Evolutionary conservation across 495 filamentous ascomycete genomes (phyloP).

Genomic region (Xylaria grammica): DNA sequence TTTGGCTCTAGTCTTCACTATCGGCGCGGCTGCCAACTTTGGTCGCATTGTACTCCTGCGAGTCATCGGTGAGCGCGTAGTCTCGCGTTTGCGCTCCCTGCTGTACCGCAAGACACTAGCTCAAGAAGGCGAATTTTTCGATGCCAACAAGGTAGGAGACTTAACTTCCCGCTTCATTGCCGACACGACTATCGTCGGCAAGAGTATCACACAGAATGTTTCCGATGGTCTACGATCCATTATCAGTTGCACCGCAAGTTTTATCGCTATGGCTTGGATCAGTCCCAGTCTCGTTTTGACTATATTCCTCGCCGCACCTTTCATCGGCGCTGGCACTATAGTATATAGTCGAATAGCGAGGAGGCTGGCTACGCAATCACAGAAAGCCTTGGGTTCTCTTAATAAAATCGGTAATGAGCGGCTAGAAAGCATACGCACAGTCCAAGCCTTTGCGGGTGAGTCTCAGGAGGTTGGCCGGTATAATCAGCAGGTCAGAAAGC

Average conservation of each 20-base stretch:
- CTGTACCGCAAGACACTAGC: conserved; percentile 89
- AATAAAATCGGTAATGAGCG: conserved; percentile 98
- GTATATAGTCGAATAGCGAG: conserved; percentile 88
- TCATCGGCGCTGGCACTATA: conserved; percentile 88
- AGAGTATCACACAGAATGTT: conserved; percentile 96
- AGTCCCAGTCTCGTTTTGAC: conserved; percentile 89
- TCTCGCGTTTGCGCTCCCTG: conserved; percentile 83
- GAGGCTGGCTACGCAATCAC: conserved; percentile 86
- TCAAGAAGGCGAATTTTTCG: conserved; percentile 98
- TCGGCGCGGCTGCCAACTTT: conserved; percentile 88
- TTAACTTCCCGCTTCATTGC: conserved; percentile 93
- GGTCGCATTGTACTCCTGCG: conserved; percentile 90
- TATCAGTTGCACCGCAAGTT: conserved; percentile 86
- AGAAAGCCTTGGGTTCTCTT: conserved; percentile 87
- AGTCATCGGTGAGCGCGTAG: conserved; percentile 95
- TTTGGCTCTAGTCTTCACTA: conserved; percentile 68
- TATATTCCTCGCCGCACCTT: conserved; percentile 84
- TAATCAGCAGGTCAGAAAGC: conserved; percentile 87
- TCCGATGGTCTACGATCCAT: conserved; percentile 89
- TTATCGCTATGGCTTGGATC: conserved; percentile 90
- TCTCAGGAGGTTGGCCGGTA: conserved; percentile 87
- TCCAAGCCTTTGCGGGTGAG: conserved; percentile 94
- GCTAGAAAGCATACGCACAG: conserved; percentile 92
- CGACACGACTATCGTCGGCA: conserved; percentile 96
- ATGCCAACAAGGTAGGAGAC: conserved; percentile 95